These are phyloP conservation scores for Linaria vulgaris DNA, from an alignment of 257 asterid species.

Conservation along the genomic window DNA sequence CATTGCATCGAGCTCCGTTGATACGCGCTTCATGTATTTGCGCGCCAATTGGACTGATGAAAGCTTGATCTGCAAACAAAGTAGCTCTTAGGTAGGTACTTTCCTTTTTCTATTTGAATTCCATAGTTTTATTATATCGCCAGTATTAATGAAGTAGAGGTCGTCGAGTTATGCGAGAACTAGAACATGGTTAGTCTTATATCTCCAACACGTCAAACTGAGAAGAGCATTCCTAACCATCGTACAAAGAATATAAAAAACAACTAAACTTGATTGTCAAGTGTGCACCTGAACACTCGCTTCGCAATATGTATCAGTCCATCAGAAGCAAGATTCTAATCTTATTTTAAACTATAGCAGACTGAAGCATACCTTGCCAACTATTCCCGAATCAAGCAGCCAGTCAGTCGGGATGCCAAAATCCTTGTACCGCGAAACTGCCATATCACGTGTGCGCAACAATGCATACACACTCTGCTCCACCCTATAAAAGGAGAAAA, in stretches of 20 bases:
- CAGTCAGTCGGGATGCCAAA: slow-evolving; percentile 90
- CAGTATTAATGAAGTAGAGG: too few relatives aligned
- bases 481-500: slow-evolving; percentile 47
- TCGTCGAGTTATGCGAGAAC: too few relatives aligned
- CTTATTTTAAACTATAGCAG: background rate
- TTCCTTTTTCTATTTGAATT: too few relatives aligned
- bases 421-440: slow-evolving; percentile 81
- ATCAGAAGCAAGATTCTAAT: background rate
- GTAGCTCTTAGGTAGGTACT: too few relatives aligned
- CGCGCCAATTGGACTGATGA: slow-evolving; percentile 86
- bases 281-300: too few relatives aligned
- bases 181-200: too few relatives aligned
- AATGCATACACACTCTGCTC: slow-evolving; percentile 86
- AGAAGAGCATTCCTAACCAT: too few relatives aligned
- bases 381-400: slow-evolving; percentile 89
- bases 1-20: slow-evolving; percentile 81
- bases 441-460: slow-evolving; percentile 89
- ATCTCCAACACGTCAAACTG: too few relatives aligned
- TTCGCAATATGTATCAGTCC: too few relatives aligned
- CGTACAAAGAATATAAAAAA: too few relatives aligned
- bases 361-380: slow-evolving; percentile 71
- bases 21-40: slow-evolving; percentile 94
- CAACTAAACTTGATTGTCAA: too few relatives aligned
- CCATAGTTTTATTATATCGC: too few relatives aligned
- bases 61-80: slow-evolving; percentile 76